A percentile compares a stretch with the other conserved stretches of the same genome.
Conservation (phyloP, 2,329 filamentous ascomycete species). For the Fusarium denticulatum region DNA sequence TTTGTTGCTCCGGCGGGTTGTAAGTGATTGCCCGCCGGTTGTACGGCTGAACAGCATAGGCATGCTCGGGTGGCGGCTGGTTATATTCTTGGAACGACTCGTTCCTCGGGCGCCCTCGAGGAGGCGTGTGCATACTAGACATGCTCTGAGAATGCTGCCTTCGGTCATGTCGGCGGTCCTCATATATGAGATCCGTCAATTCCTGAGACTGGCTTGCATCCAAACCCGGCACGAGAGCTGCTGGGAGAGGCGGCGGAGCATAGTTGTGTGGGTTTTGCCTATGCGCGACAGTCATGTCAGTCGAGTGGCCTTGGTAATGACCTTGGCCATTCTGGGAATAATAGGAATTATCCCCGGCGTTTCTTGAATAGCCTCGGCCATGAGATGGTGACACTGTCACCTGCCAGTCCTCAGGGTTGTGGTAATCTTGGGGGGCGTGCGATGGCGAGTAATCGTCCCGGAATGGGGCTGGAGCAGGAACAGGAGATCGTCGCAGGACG, state of each 20-base stretch:
- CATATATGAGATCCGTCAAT: slow-evolving; percentile 66
- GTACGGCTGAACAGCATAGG: slow-evolving; percentile 54
- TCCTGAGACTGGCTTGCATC: slow-evolving; percentile 66
- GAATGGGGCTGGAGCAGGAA: slow-evolving; percentile 34
- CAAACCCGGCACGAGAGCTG: slow-evolving; percentile 69
- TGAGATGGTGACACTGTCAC: slow-evolving; percentile 47
- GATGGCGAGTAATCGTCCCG: slow-evolving; percentile 41
- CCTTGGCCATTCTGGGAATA: slow-evolving; percentile 45
- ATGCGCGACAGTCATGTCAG: slow-evolving; percentile 51
- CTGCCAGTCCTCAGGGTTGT: slow-evolving; percentile 40
- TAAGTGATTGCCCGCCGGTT: slow-evolving; percentile 56
- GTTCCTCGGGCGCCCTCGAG: slow-evolving; percentile 51
- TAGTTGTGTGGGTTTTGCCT: slow-evolving; percentile 50
- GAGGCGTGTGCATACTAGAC: slow-evolving; percentile 52
- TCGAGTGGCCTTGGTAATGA: slow-evolving; percentile 46
- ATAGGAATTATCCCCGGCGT: slow-evolving; percentile 45
- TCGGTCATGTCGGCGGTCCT: slow-evolving; percentile 61
- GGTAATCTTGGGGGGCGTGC: slow-evolving; percentile 29
- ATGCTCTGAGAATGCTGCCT: slow-evolving; percentile 56
- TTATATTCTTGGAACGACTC: slow-evolving; percentile 42
- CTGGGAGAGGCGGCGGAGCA: slow-evolving; percentile 60
- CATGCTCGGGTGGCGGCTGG: slow-evolving; percentile 39
- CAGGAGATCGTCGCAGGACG: slow-evolving; percentile 51
- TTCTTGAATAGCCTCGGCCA: slow-evolving; percentile 50
- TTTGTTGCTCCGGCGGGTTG: slow-evolving; percentile 45